These are phyloP conservation scores for Diaporthe eres DNA, from an alignment of 2,329 filamentous ascomycete genomes.

Conservation along the genomic window DNA sequence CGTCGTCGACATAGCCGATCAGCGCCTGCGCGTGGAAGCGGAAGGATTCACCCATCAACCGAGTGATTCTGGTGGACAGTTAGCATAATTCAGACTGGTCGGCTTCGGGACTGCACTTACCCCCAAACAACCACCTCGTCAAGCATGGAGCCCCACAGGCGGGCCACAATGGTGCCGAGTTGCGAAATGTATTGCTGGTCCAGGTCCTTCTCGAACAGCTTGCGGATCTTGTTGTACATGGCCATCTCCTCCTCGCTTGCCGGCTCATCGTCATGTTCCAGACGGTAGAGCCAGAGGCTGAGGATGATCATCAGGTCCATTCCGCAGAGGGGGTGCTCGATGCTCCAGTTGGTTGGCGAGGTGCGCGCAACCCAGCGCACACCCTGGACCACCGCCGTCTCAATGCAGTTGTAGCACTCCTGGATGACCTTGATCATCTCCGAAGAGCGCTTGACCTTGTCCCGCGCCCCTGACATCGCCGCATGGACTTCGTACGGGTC, in stretches of 20 bases:
- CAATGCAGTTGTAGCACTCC: constrained; percentile 97
- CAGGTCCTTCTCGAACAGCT: constrained; percentile 91
- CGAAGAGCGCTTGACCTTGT: constrained; percentile 92
- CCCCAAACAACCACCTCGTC: constrained; percentile 99
- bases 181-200: constrained; percentile 86
- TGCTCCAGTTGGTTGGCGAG: constrained; percentile 98
- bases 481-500: constrained; percentile 97
- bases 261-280: constrained; percentile 98
- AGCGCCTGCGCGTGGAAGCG: constrained; percentile 96
- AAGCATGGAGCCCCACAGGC: constrained; percentile 97
- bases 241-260: constrained; percentile 85
- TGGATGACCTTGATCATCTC: constrained; percentile 99
- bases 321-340: constrained; percentile 96
- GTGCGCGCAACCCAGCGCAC: constrained; percentile 99
- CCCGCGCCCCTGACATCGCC: constrained; percentile 94
- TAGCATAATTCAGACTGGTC: constrained; percentile 52
- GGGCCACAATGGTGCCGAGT: constrained; percentile 94
- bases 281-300: constrained; percentile 97
- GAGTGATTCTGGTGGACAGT: constrained; percentile 78
- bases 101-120: constrained; percentile 71
- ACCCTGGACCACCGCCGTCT: constrained; percentile 93
- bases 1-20: constrained; percentile 92
- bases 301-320: constrained; percentile 98
- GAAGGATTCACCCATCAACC: constrained; percentile 98
- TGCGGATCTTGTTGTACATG: constrained; percentile 95